Conservation (phyloP, 2,329 filamentous ascomycete genomes). For the Pseudogymnoascus verrucosus region DNA sequence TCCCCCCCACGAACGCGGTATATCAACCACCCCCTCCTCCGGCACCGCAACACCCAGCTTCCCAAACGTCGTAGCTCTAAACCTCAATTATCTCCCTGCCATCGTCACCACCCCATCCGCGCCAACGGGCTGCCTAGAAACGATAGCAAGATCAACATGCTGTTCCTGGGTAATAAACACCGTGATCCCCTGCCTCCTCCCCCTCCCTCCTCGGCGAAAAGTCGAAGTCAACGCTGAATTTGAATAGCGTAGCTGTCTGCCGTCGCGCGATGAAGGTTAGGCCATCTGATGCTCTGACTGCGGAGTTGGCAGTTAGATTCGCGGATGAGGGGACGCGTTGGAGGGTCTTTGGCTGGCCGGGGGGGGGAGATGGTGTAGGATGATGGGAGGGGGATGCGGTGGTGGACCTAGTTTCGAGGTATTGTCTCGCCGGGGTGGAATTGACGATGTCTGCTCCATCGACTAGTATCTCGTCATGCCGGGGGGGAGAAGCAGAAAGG, state of each 20-base stretch:
- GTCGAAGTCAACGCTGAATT: neutral
- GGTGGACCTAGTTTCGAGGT: neutral
- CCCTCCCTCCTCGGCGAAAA: neutral
- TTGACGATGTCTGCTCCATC: neutral
- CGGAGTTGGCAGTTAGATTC: neutral
- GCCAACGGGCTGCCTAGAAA: neutral
- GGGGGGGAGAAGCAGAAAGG: neutral
- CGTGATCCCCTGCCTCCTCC: neutral
- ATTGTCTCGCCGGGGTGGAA: neutral
- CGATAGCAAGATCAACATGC: neutral
- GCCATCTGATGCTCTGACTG: neutral
- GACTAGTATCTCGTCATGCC: neutral
- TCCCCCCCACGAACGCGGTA: neutral
- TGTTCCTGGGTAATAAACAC: neutral
- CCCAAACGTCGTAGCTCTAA: neutral
- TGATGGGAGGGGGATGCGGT: neutral
- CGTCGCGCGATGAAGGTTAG: neutral
- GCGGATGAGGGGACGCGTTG: neutral
- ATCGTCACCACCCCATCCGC: too few relatives aligned
- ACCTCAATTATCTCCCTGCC: neutral
- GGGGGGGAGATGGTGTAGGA: neutral
- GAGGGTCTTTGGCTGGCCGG: neutral
- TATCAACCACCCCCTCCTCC: neutral
- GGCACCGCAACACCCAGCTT: neutral
- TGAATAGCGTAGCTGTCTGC: neutral